These are phyloP conservation scores for Saccharomycopsis sp. DNA, from an alignment of 805 yeast genomes.

Conservation along the genomic window DNA sequence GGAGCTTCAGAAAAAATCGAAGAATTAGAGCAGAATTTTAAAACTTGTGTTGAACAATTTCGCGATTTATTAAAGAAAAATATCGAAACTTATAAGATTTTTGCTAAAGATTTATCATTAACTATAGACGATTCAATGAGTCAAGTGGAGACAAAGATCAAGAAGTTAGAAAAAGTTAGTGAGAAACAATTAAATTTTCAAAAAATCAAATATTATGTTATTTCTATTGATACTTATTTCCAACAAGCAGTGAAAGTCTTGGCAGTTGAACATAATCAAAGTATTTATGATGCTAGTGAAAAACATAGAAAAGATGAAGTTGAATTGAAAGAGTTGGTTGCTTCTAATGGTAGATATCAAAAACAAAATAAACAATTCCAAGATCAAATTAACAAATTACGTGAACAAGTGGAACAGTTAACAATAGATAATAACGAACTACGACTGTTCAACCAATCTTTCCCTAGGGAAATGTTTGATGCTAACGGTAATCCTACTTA, in stretches of 20 bases:
- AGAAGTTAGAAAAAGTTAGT: slow-evolving; percentile 3
- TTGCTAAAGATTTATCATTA: slow-evolving; percentile 1
- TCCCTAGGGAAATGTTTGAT: slow-evolving; percentile 5
- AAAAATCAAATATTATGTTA: slow-evolving; percentile 9
- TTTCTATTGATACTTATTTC: slow-evolving; percentile 12
- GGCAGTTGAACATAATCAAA: slow-evolving; percentile 1
- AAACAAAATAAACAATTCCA: not conserved
- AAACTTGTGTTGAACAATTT: slow-evolving; percentile 1
- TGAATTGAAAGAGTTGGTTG: slow-evolving; percentile 1
- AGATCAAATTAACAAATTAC: not conserved
- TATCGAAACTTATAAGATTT: slow-evolving; percentile 1
- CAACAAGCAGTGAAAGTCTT: slow-evolving; percentile 6
- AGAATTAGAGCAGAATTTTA: not conserved
- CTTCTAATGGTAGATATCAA: not conserved
- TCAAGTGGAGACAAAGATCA: slow-evolving; percentile 8
- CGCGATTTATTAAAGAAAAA: slow-evolving; percentile 6
- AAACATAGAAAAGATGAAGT: slow-evolving; percentile 6
- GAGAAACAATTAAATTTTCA: slow-evolving; percentile 7
- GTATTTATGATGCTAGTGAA: slow-evolving; percentile 3
- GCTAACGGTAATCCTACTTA: slow-evolving; percentile 26
- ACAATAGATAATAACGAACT: not conserved
- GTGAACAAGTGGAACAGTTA: not conserved
- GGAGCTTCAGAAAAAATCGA: not conserved
- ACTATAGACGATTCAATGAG: slow-evolving; percentile 5
- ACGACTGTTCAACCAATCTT: not conserved